These are phyloP conservation scores for Calonectria pauciramosa DNA, from an alignment of 2,329 filamentous ascomycete species.

Conservation along the genomic window DNA sequence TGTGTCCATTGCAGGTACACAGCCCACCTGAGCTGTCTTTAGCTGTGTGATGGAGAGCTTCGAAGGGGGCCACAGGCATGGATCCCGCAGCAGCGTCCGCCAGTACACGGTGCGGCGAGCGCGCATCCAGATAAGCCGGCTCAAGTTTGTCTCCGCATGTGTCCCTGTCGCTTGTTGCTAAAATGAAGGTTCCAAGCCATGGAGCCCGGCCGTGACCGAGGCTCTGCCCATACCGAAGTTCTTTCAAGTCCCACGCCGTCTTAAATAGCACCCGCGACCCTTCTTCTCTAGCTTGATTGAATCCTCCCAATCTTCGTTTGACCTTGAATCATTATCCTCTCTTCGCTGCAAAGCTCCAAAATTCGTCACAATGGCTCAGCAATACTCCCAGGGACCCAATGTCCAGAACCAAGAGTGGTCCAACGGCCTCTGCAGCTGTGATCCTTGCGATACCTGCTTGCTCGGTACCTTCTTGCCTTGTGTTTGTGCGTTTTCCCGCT, in stretches of 20 bases:
- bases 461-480: conserved; percentile 59
- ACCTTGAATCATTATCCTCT: conserved; percentile 6
- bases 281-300: neutral
- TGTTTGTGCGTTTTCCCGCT: conserved; percentile 52
- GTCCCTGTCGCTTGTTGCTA: conserved; percentile 36
- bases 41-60: conserved; percentile 20
- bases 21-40: conserved; percentile 29
- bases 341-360: neutral
- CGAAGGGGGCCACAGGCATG: neutral
- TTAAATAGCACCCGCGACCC: conserved; percentile 11
- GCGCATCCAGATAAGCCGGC: conserved; percentile 31
- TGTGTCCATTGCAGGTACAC: conserved; percentile 33
- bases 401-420: conserved; percentile 53
- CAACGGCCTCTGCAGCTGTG: conserved; percentile 56
- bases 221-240: conserved; percentile 28
- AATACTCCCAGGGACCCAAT: conserved; percentile 43
- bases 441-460: conserved; percentile 55
- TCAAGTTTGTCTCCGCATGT: conserved; percentile 34
- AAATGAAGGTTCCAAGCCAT: conserved; percentile 39
- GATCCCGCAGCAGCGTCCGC: conserved; percentile 6
- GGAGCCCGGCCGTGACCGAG: conserved; percentile 28
- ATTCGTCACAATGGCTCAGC: conserved; percentile 41
- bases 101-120: neutral
- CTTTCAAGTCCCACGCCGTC: conserved; percentile 26
- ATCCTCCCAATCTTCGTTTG: conserved; percentile 2